Base-by-base conservation (phyloP, 169 alveolate genomes). In the Plasmodium reichenowi region DNA sequence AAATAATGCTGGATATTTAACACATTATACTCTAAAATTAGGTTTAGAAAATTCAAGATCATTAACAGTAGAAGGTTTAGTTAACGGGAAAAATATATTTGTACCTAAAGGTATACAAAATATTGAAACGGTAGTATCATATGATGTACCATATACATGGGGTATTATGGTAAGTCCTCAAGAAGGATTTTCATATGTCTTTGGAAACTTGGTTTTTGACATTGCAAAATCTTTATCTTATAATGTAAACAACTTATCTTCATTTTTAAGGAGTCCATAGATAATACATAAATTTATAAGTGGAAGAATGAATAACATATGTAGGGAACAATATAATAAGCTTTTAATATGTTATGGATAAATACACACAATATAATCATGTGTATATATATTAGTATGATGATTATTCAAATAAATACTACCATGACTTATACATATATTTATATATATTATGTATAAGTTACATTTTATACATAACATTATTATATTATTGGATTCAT, bases 31-130 rank as follows among this genome's bases (percentile, higher is more conserved):
- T 15, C 22, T 83, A 62, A 54, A 83, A 26, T 32, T 83, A 38
- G 71, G 66, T 13, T 60, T 83, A 3, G 89, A 63, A 43, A 59
- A 76, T 38, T 63, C 74, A 10, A 64, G 59, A n/a, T 22, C 20
- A 3, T 54, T 48, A 17, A 50, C 76, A 3, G 12, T 15, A 12
- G 52, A 63, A 13, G 89, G 48, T 17, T 17, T 26, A 22, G 89
- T 76, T 7, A 50, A 64, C 3, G 89, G 89, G 9, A 76, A 76
- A 68, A 76, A 76, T 20, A 20, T 76, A 38, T 64, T 17, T 17
- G 64, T 76, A 32, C 89, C 89, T 8, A 32, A 56, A n/a, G 52
- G 7, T 5, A 6, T 63, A 32, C n/a, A 15, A 2, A 29, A 48
- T 52, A 38, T 12, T 9, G 13, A 15, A 26, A 32, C 56, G n/a